Conservation (phyloP, 2,329 filamentous ascomycete genomes). For the Pseudogymnoascus sp. region DNA sequence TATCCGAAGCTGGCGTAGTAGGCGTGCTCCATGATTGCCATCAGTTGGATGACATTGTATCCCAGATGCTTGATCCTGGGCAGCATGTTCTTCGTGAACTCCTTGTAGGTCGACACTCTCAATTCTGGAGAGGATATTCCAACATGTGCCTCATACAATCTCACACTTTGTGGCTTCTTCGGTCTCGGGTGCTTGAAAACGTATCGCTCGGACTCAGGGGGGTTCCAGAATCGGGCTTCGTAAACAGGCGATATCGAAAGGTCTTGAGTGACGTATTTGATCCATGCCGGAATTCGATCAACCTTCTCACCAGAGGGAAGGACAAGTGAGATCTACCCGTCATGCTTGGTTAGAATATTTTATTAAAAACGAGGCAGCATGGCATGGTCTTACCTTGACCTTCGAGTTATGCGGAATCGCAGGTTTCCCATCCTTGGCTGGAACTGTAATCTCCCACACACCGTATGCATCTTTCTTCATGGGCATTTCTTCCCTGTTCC, state of each 20-base stretch:
- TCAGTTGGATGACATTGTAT: constrained; percentile 96
- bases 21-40: constrained; percentile 99
- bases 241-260: constrained; percentile 83
- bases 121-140: constrained; percentile 91
- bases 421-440: constrained; percentile 64
- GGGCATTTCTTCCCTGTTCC: constrained; percentile 73
- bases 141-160: constrained; percentile 98
- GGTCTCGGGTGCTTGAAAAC: constrained; percentile 77
- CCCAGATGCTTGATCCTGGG: constrained; percentile 83
- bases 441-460: constrained; percentile 76
- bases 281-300: constrained; percentile 91
- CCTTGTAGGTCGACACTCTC: constrained; percentile 88
- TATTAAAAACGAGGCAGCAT: background rate
- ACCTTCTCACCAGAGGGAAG: constrained; percentile 71
- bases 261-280: constrained; percentile 94
- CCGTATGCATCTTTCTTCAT: constrained; percentile 85
- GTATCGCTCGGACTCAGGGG: constrained; percentile 68
- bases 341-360: constrained; percentile 15
- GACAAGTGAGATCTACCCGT: constrained; percentile 67
- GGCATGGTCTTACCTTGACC: constrained; percentile 61
- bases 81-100: constrained; percentile 89
- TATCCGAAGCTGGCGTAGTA: constrained; percentile 99
- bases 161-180: constrained; percentile 74
- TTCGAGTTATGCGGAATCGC: constrained; percentile 91
- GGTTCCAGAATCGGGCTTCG: constrained; percentile 96